Evolutionary conservation across 352 stramenopile species (phyloP).

Genomic region (Phytophthora agathidicida): DNA sequence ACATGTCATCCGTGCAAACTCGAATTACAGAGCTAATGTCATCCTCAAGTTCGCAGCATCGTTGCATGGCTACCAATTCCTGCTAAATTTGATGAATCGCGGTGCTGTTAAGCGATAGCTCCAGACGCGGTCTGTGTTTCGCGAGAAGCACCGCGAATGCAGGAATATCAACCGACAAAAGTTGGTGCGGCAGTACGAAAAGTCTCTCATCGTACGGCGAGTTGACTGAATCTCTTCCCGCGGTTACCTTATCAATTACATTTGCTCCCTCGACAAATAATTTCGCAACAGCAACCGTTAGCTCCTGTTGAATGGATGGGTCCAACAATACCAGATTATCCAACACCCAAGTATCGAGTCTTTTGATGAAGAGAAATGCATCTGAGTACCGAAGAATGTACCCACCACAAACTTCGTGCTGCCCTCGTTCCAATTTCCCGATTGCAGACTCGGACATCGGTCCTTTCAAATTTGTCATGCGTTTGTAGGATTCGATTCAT

Average conservation of each 20-base stretch:
- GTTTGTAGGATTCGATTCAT: too few species aligned
- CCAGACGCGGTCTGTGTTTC: neutral
- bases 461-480: too few species aligned
- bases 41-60: neutral
- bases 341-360: too few species aligned
- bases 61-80: neutral
- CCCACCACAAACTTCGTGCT: too few species aligned
- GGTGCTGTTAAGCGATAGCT: neutral
- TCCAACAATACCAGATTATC: too few species aligned
- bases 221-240: neutral
- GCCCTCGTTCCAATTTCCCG: too few species aligned
- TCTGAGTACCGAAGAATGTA: too few species aligned
- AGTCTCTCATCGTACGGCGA: neutral
- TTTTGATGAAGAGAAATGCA: too few species aligned
- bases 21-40: neutral
- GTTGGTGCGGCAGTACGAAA: neutral
- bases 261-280: neutral
- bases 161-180: neutral
- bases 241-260: neutral
- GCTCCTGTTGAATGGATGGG: too few species aligned
- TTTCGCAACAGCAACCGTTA: too few species aligned
- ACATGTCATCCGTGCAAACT: neutral
- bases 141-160: neutral
- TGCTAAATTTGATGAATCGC: neutral
- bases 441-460: too few species aligned